These are phyloP conservation scores for Gossypium schwendimanii DNA, from an alignment of 441 rosid species.

Conservation along the genomic window DNA sequence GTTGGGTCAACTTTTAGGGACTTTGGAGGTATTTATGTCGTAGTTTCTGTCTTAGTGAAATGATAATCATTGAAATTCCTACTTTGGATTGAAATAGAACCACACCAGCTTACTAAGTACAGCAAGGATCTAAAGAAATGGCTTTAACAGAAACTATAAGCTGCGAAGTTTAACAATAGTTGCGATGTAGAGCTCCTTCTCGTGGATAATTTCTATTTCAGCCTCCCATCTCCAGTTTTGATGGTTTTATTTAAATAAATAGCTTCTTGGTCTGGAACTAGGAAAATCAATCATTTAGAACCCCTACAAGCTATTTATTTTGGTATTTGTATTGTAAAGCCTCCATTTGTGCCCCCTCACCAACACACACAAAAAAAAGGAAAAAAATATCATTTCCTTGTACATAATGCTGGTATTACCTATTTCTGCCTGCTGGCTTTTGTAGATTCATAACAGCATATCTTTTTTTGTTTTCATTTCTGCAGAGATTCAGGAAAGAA, in stretches of 20 bases:
- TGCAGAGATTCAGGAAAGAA: constrained; percentile 91
- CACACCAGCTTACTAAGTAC: background rate
- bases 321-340: background rate
- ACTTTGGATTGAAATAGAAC: background rate
- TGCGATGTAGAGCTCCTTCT: background rate
- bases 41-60: background rate
- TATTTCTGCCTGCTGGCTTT: background rate
- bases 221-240: background rate
- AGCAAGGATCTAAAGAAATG: background rate
- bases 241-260: background rate
- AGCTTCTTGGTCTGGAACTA: background rate
- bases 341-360: background rate
- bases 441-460: background rate
- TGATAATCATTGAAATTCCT: background rate
- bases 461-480: background rate
- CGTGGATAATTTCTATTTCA: background rate
- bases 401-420: background rate
- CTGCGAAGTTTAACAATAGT: background rate
- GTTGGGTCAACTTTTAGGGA: constrained; percentile 89
- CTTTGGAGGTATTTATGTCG: constrained; percentile 64
- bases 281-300: background rate
- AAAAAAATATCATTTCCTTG: background rate
- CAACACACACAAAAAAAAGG: background rate
- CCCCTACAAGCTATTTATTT: background rate
- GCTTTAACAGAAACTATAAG: background rate